Evolutionary conservation across 169 alveolate species (phyloP).

Genomic region (Plasmodium reichenowi): DNA sequence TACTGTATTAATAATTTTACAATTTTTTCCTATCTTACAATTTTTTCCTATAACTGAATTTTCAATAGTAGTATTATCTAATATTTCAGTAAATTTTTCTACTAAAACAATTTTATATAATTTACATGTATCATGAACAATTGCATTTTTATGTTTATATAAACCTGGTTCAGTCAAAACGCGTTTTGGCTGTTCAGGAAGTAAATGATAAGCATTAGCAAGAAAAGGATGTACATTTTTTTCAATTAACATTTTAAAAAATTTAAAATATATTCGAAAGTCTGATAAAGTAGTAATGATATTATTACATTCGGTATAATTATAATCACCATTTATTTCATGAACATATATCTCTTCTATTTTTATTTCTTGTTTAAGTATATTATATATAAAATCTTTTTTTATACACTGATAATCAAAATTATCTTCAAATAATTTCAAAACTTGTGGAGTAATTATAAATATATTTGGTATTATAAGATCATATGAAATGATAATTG

Average conservation of each 20-base stretch:
- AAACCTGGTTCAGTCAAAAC: constrained; percentile 41
- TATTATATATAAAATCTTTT: constrained; percentile 68
- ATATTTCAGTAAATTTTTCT: constrained; percentile 35
- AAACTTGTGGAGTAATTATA: constrained; percentile 72
- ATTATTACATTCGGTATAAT: constrained; percentile 69
- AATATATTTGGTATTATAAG: constrained; percentile 46
- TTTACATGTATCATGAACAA: constrained; percentile 47
- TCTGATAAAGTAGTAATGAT: constrained; percentile 68
- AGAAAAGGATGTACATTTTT: constrained; percentile 73
- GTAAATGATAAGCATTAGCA: constrained; percentile 36
- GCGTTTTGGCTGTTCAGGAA: constrained; percentile 59
- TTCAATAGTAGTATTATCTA: constrained; percentile 47
- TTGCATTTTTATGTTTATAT: constrained; percentile 42
- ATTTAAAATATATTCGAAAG: constrained; percentile 60
- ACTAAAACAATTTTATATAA: constrained; percentile 34
- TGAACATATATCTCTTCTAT: constrained; percentile 73
- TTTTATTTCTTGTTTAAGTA: constrained; percentile 71
- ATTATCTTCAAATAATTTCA: constrained; percentile 67
- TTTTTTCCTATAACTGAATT: constrained; percentile 69
- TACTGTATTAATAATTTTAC: constrained; percentile 43
- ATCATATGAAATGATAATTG: constrained; percentile 47
- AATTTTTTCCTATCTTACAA: constrained; percentile 75
- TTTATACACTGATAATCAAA: constrained; percentile 70
- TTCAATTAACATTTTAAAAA: constrained; percentile 63
- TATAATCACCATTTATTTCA: constrained; percentile 43